These are phyloP conservation scores for Melaleuca alternifolia DNA, from an alignment of 345 rosid species.

Conservation along the genomic window DNA sequence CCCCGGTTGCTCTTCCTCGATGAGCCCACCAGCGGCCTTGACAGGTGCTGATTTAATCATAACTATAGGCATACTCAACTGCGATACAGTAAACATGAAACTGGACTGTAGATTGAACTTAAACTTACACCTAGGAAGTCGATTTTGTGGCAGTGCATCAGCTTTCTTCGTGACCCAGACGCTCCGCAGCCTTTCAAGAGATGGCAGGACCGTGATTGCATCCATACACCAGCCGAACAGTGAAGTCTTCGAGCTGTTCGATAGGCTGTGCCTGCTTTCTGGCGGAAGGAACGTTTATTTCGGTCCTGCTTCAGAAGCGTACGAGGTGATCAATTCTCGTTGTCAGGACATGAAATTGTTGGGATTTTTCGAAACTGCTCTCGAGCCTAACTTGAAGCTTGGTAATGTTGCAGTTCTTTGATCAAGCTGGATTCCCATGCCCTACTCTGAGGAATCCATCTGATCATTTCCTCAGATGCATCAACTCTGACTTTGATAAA, in stretches of 20 bases:
- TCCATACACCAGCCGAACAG: slow-evolving; percentile 96
- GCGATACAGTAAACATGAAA: background rate
- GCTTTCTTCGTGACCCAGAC: slow-evolving; percentile 97
- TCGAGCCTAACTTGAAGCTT: background rate
- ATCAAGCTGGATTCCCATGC: slow-evolving; percentile 94
- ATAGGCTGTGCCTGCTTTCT: slow-evolving; percentile 72
- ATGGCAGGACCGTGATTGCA: slow-evolving; percentile 92
- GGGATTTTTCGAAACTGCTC: background rate
- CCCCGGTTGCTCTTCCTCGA: slow-evolving; percentile 91
- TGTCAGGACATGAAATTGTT: background rate
- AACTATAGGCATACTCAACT: background rate
- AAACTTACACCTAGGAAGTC: background rate
- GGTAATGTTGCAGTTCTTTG: slow-evolving; percentile 59
- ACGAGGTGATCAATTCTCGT: slow-evolving; percentile 39
- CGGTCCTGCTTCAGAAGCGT: slow-evolving; percentile 78
- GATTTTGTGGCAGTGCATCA: slow-evolving; percentile 52
- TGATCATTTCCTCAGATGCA: slow-evolving; percentile 88
- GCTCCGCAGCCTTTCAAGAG: slow-evolving; percentile 69
- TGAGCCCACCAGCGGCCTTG: slow-evolving; percentile 96
- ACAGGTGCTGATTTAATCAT: slow-evolving; percentile 35
- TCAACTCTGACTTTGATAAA: slow-evolving; percentile 92
- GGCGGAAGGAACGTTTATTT: slow-evolving; percentile 90
- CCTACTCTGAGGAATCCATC: slow-evolving; percentile 94
- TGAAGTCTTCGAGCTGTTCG: slow-evolving; percentile 92
- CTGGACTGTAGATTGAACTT: background rate